These are phyloP conservation scores for Chlamydomonas sp. DNA, from an alignment of 139 green algal species.

Conservation along the genomic window DNA sequence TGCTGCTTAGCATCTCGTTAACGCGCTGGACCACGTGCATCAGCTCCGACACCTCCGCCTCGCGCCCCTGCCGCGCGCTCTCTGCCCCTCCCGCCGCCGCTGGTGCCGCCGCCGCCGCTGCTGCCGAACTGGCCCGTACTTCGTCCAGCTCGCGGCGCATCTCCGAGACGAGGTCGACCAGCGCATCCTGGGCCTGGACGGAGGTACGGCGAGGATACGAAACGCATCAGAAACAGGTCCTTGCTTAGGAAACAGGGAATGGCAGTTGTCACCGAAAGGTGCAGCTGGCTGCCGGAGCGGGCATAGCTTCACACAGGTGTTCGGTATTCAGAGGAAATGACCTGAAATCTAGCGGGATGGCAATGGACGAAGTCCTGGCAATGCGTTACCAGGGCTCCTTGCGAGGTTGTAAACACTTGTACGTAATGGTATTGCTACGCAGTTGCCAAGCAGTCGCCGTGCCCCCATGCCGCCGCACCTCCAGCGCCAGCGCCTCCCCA, in stretches of 20 bases:
- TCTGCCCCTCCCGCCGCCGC: neutral
- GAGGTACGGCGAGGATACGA: neutral
- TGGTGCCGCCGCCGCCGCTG: neutral
- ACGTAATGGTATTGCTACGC: too few species aligned
- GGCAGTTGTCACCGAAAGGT: too few species aligned
- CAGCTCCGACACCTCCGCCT: neutral
- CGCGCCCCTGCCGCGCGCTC: neutral
- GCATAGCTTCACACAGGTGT: too few species aligned
- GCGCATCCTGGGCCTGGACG: slow-evolving; percentile 13
- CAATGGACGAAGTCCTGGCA: neutral
- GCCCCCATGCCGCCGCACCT: neutral
- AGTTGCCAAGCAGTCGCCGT: neutral
- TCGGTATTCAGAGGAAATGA: too few species aligned
- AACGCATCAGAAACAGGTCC: too few species aligned
- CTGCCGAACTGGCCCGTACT: neutral
- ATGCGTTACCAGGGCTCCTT: neutral
- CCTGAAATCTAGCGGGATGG: neutral
- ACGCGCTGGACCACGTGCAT: slow-evolving; percentile 13
- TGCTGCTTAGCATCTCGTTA: slow-evolving; percentile 3
- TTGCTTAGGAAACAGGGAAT: too few species aligned
- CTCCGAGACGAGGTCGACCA: slow-evolving; percentile 22
- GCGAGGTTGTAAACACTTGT: neutral
- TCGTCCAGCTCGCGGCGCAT: slow-evolving; percentile 15
- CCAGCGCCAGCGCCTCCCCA: slow-evolving; percentile 16
- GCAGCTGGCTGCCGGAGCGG: too few species aligned